A percentile compares a stretch with the other conserved stretches of the same genome.
phyloP scores from a whole-genome alignment of 805 yeast genomes.

The Ogataea nitratoaversa region DNA sequence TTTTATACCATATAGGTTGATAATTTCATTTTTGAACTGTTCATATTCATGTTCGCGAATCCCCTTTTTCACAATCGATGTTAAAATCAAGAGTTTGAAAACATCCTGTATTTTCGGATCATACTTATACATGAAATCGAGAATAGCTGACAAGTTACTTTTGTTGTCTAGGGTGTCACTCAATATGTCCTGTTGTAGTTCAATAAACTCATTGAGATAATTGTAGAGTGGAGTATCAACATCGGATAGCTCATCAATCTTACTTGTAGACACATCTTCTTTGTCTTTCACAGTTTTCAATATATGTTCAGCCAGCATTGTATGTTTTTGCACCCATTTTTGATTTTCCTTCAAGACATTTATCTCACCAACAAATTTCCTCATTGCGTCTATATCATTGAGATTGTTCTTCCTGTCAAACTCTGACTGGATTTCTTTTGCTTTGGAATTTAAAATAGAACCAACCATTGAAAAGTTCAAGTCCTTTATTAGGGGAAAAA shows the following conservation, averaged over 20 bases:
- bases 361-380: slow-evolving; percentile 65
- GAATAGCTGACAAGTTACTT: slow-evolving; percentile 33
- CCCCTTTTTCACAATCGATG: slow-evolving; percentile 65
- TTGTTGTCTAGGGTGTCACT: slow-evolving; percentile 45
- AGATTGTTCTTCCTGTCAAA: slow-evolving; percentile 59
- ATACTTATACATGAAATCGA: slow-evolving; percentile 47
- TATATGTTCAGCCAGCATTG: slow-evolving; percentile 65
- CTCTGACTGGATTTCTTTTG: slow-evolving; percentile 64
- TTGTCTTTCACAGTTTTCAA: slow-evolving; percentile 31
- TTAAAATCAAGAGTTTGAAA: slow-evolving; percentile 50
- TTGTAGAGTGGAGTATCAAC: slow-evolving; percentile 17
- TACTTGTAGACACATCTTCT: slow-evolving; percentile 13
- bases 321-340: slow-evolving; percentile 65
- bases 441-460: slow-evolving; percentile 60
- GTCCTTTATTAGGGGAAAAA: slow-evolving; percentile 51
- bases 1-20: slow-evolving; percentile 62
- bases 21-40: slow-evolving; percentile 47
- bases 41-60: slow-evolving; percentile 60
- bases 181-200: slow-evolving; percentile 68
- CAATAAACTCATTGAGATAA: slow-evolving; percentile 44
- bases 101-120: slow-evolving; percentile 39
- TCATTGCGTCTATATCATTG: slow-evolving; percentile 59
- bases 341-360: slow-evolving; percentile 65
- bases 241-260: slow-evolving; percentile 16
- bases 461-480: slow-evolving; percentile 82